Evolutionary conservation across 2,329 filamentous ascomycete genomes (phyloP), one percentile per base, ranked within the genome.

Genomic region (Aspergillus ustus): DNA sequence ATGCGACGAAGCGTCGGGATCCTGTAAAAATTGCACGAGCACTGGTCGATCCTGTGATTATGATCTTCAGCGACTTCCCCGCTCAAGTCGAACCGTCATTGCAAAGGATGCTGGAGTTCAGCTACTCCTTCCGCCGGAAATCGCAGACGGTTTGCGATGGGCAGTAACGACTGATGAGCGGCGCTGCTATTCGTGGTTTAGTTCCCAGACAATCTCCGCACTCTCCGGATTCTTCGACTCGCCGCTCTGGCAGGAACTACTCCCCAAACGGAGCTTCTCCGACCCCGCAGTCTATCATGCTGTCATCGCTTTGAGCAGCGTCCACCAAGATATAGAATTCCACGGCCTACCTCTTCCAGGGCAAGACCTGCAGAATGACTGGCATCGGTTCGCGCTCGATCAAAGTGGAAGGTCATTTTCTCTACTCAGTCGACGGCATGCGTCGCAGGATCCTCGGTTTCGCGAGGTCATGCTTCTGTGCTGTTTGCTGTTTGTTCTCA

Each of bases 1-100:
- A 44, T 69, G 66, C 53, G 76, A 78, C 52, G 75, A 78, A 63
- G 62, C 63, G 3, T 70, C 69, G 7, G 75, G 74, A 8, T 67
- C 65, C 22, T 80, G 77, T 61, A 61, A 69, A 22, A 73, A 73
- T 20, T 80, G 77, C 61, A 61, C 65, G 6, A 73, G 66, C 6
- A 77, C 77, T 2, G 75, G 75, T 8, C 72, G 76, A 4, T 70
- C 71, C 49, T 79, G 77, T 60, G 77, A 78, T 57, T 79, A 78
- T 63, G 67, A 67, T 50, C 28, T 66, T 13, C 53, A 55, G 48
- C 61, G 59, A 25, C 59, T 65, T 13, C 62, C 62, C 48, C 51
- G 51, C 34, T 15, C 20, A 13, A 28, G 19, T 45, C 44, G 53
- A 31, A 7, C n/a, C 19, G 50, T 37, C 8, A 22, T 7, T 13